Conservation (phyloP, 2,329 filamentous ascomycete genomes). For the Exserohilum rostratum region DNA sequence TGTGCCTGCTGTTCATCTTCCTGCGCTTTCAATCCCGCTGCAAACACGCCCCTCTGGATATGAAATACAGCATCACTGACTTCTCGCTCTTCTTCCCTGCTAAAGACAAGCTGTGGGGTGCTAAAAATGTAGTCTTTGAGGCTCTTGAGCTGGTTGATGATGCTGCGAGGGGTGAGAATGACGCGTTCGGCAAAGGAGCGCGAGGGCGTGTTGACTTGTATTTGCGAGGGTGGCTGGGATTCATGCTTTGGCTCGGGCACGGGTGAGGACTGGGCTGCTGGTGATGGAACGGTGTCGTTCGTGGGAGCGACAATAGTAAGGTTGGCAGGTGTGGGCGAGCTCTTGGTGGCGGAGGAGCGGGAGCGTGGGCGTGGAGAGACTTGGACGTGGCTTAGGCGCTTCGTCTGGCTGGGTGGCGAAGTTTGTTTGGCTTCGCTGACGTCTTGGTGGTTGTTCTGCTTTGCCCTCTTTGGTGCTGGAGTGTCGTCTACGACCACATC, state of each 20-base stretch:
- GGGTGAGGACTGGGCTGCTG: constrained; percentile 3
- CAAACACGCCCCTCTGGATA: constrained; percentile 74
- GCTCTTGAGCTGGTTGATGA: constrained; percentile 53
- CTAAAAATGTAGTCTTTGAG: constrained; percentile 64
- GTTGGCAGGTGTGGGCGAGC: not conserved
- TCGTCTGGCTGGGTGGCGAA: constrained; percentile 17
- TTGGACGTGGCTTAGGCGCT: constrained; percentile 36
- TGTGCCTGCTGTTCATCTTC: not conserved
- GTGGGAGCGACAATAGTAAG: not conserved
- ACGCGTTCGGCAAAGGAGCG: constrained; percentile 43
- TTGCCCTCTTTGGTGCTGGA: constrained; percentile 38
- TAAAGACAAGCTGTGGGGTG: constrained; percentile 59
- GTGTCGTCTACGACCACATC: constrained; percentile 33
- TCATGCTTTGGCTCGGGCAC: not conserved
- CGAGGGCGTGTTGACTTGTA: constrained; percentile 25
- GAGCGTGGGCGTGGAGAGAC: constrained; percentile 24
- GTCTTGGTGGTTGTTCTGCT: constrained; percentile 30
- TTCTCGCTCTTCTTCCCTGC: constrained; percentile 68
- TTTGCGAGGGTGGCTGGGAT: not conserved
- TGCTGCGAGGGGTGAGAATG: constrained; percentile 53
- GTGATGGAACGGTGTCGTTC: not conserved
- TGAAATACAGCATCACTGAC: constrained; percentile 82
- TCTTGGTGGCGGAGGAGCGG: not conserved
- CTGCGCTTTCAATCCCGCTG: constrained; percentile 64
- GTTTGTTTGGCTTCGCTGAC: constrained; percentile 36